Base-by-base conservation (phyloP, 345 rosid species). In the Hypericum androsaemum region DNA sequence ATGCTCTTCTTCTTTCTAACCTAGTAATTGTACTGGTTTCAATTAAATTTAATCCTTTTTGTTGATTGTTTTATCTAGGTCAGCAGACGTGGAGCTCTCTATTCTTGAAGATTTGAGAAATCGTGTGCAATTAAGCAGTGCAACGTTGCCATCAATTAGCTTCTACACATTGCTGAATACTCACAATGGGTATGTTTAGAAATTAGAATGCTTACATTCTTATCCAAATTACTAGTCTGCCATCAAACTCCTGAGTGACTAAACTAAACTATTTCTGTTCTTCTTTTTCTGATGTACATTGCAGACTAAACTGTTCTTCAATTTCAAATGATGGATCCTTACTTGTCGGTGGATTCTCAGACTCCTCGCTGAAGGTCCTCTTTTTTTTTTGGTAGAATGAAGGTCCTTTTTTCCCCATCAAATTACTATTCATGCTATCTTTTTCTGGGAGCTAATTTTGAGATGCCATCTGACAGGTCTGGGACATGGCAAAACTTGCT, bases 401-500 rank as follows among this genome's bases (percentile, higher is more conserved):
- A n/a, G 12, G 14, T 6, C 12, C 47, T 9, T 8, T 52, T 44
- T 49, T n/a, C 41, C 43, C 14, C 32, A 22, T 22, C 4, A 22
- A 22, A 22, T 22, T 22, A 22, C 32, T 22, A 22, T 1, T 22
- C 32, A 22, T 1, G 32, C 1, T 22, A 22, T 22, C 32, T 22
- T 22, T 22, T 57, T 70, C 38, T 57, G 6, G 11, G 54, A 39
- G n/a, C 61, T 63, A 57, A 71, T 45, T 58, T 54, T 67, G 39
- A 50, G 41, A 57, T 70, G 35, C 70, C 54, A 60, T 43, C 65
- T n/a, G 52, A 50, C 70, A 87, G 95, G 84, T 88, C 57, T 86
- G 97, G 99, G 97, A 92, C 71, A 88, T 83, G 90, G 99, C 95
- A 61, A 86, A 85, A 74, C 81, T 80, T 58, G 99, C 90, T 62